Base-by-base conservation (phyloP, 2,329 filamentous ascomycete genomes). In the Didymosphaeria variabile region DNA sequence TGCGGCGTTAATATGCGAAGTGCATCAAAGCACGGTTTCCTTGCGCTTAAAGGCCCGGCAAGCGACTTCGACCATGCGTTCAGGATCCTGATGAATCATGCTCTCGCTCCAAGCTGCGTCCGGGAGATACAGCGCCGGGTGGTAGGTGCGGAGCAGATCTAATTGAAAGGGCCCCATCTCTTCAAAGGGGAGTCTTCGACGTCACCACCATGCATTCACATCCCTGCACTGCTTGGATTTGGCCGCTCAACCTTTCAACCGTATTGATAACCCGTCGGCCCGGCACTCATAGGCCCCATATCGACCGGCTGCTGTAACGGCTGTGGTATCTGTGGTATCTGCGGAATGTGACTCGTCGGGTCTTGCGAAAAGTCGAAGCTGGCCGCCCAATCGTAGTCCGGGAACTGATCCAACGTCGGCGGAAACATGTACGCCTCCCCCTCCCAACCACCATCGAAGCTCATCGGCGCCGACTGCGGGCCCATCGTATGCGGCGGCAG, bases 361-460 rank as follows among this genome's bases (percentile, higher is more conserved):
- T 73, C 72, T 31, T 71, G 76, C 1, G 73, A 71, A 23, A 76
- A 75, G 26, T 77, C 71, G 45, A 77, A 77, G 19, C 74, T 72
- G 10, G 75, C 72, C 4, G 74, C 75, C 75, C 75, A 78, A 52
- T 78, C 75, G 47, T 77, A 78, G 59, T 78, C 75, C 10, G 72
- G 74, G n/a, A 77, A 78, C 36, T 77, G 74, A 23, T 78, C 74
- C 34, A 75, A 52, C 65, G 75, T 72, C 15, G 72, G 70, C 6
- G 71, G 70, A 12, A 67, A 66, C 47, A 61, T 69, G 47, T 76
- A 75, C 29, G 75, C 71, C 26, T 70, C 70, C 26, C 60, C 63
- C 26, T 72, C 69, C 69, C 67, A 74, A n/a, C 57, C 60, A 17
- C 53, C 42, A 26, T 75, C 71, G 42, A 75, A 72, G 52, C 63